Evolutionary conservation across 805 yeast species (phyloP).

Genomic region (Kazachstania martiniae): DNA sequence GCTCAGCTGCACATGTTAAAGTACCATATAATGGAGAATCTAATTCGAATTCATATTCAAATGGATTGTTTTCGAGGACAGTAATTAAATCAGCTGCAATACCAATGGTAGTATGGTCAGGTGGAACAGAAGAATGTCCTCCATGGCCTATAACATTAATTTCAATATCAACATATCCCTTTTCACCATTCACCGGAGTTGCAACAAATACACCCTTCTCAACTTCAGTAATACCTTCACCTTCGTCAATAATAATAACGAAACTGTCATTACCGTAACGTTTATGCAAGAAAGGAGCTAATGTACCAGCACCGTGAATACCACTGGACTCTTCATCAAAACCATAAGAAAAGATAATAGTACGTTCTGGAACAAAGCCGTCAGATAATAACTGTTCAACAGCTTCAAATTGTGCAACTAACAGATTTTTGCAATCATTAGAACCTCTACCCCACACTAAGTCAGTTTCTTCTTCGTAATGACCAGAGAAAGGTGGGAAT

Average conservation of each 20-base stretch:
- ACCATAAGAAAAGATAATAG: slow-evolving; percentile 57
- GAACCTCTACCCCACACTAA: slow-evolving; percentile 70
- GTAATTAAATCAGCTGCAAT: slow-evolving; percentile 49
- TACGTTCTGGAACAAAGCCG: slow-evolving; percentile 50
- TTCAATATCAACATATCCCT: slow-evolving; percentile 45
- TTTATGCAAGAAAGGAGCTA: slow-evolving; percentile 37
- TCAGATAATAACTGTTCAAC: slow-evolving; percentile 41
- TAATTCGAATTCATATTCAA: slow-evolving; percentile 26
- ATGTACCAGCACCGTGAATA: slow-evolving; percentile 41
- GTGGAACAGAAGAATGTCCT: slow-evolving; percentile 77
- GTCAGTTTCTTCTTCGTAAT: slow-evolving; percentile 47
- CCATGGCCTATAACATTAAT: slow-evolving; percentile 52
- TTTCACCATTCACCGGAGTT: slow-evolving; percentile 48
- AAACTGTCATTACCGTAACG: slow-evolving; percentile 52
- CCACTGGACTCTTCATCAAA: slow-evolving; percentile 75
- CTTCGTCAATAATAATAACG: slow-evolving; percentile 63
- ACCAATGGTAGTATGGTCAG: slow-evolving; percentile 74
- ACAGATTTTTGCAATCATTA: slow-evolving; percentile 60
- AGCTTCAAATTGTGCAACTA: slow-evolving; percentile 58
- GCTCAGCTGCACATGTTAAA: slow-evolving; percentile 53
- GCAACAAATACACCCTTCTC: slow-evolving; percentile 39
- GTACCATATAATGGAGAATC: slow-evolving; percentile 50
- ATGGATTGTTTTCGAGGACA: slow-evolving; percentile 45
- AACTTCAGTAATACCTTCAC: slow-evolving; percentile 31
- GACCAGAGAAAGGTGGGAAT: slow-evolving; percentile 55